Evolutionary conservation across 2,329 filamentous ascomycete genomes (phyloP), one percentile per base, ranked within the genome.

Genomic region (Gaeumannomyces tritici): DNA sequence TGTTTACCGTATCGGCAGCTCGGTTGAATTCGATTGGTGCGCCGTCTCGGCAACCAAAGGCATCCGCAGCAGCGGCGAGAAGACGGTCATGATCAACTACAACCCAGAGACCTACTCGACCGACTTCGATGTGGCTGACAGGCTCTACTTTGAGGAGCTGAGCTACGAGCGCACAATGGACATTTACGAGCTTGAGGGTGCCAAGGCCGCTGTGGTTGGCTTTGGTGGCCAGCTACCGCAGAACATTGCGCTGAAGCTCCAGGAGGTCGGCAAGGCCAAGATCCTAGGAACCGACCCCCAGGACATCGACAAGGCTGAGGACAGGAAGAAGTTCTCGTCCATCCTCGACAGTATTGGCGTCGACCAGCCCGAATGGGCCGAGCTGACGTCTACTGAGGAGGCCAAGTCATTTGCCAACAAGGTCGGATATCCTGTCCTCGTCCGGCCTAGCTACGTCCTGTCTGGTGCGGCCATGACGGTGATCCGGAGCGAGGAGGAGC

Each of bases 381-480:
- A 99, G 75, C 86, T 98, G 54, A 96, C 90, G 33, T 97, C 91
- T 21, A 90, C 93, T 65, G 79, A 88, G 65, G 95, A 90, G 26
- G 95, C 93, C n/a, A 89, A 93, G 78, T 79, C 83, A 65, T 99
- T 98, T 70, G 93, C 92, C 60, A 80, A 91, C 15, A 79, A 86
- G 68, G 95, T 98, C 66, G 87, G 89, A 67, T 99, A 97, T 77
- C 95, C 95, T 24, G 95, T 99, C 55, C 86, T 99, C 60, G 93
- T 98, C 67, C 91, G 95, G 65, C 95, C 95, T 60, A 91, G 86
- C 69, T 99, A 99, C 74, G 95, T 99, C 62, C 87, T 99, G 60
- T 98, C 95, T 42, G 95, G 95, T 74, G 95, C 95, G 69, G 95
- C 95, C 72, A 99, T 99, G 95, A 98, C 91, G 62, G 95, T 98